phyloP scores from a whole-genome alignment of 257 asterid species.

The Solanum dulcamara region DNA sequence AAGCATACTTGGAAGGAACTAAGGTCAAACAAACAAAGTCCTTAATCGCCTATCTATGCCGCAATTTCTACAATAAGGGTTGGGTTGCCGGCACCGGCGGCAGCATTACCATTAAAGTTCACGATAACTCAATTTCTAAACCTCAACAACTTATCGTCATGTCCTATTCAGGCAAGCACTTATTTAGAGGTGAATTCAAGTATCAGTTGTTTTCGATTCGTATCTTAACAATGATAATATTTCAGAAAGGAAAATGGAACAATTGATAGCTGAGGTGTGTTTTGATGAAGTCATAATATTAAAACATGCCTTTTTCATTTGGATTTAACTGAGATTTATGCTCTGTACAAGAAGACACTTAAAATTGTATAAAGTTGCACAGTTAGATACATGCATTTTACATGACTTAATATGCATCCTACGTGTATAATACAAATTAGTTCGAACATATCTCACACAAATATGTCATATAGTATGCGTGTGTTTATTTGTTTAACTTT shows the following conservation, averaged over 20 bases:
- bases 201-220: too few relatives aligned
- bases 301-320: too few relatives aligned
- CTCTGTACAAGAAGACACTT: neutral
- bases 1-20: conserved; percentile 49
- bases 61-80: conserved; percentile 71
- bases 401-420: neutral
- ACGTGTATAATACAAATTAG: too few relatives aligned
- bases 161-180: conserved; percentile 71
- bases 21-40: conserved; percentile 54
- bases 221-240: too few relatives aligned
- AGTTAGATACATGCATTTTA: too few relatives aligned
- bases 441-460: too few relatives aligned
- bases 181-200: neutral
- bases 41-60: conserved; percentile 74
- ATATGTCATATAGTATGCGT: neutral
- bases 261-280: neutral
- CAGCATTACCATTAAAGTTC: conserved; percentile 81
- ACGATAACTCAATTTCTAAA: conserved; percentile 68
- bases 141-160: conserved; percentile 66
- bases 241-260: too few relatives aligned
- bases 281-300: neutral
- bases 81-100: conserved; percentile 99
- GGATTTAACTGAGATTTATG: neutral
- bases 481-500: neutral
- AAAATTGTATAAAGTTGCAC: too few relatives aligned